Evolutionary conservation across 306 rosid species (phyloP).

Genomic region (Luffa acutangula): DNA sequence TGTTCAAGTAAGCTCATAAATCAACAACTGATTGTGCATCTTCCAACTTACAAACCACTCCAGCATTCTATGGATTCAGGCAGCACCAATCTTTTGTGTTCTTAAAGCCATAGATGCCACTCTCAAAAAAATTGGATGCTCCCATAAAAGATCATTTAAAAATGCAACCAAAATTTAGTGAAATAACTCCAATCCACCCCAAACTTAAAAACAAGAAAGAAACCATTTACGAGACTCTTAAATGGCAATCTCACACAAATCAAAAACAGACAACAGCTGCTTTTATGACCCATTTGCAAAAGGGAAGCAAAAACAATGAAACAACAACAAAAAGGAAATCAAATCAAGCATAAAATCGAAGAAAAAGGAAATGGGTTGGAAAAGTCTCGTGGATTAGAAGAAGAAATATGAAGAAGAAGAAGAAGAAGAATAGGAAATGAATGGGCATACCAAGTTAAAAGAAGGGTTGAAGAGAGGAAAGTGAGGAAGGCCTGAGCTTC

Average conservation of each 20-base stretch:
- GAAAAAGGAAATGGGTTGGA: not conserved
- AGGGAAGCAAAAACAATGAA: not conserved
- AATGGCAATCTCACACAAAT: not conserved
- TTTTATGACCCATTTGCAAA: not conserved
- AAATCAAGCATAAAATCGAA: not conserved
- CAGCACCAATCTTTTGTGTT: not conserved
- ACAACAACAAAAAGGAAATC: not conserved
- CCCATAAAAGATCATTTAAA: not conserved
- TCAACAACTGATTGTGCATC: not conserved
- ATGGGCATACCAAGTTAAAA: not conserved
- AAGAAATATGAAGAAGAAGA: not conserved
- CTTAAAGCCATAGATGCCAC: not conserved
- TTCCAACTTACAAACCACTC: not conserved
- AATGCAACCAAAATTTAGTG: not conserved
- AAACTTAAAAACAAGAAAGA: not conserved
- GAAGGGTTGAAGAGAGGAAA: not conserved
- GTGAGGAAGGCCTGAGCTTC: not conserved
- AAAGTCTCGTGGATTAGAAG: constrained; percentile 1
- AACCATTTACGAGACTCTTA: not conserved
- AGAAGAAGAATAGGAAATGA: not conserved
- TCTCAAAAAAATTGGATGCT: not conserved
- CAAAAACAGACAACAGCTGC: not conserved
- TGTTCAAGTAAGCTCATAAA: not conserved
- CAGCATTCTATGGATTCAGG: not conserved
- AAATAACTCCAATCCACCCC: not conserved